These are phyloP conservation scores for Ophiosphaerella korrae DNA, from an alignment of 2,329 filamentous ascomycete genomes.

Conservation along the genomic window DNA sequence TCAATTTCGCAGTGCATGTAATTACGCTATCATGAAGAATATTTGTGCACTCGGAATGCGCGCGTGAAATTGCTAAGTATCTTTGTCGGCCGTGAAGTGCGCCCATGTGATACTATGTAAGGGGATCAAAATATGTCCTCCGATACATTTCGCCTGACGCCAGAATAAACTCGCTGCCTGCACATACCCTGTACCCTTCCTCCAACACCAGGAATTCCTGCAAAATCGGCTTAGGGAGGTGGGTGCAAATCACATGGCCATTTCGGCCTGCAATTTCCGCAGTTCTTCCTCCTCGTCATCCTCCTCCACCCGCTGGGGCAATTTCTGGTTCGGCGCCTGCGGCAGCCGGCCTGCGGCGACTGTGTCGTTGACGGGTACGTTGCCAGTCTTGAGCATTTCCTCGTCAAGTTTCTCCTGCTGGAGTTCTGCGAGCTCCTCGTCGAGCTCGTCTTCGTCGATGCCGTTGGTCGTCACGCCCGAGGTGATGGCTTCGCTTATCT, in stretches of 20 bases:
- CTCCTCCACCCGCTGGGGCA: constrained; percentile 60
- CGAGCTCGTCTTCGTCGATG: constrained; percentile 85
- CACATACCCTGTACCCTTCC: too few species aligned
- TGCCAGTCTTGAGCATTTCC: constrained; percentile 88
- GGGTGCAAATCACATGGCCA: constrained; percentile 74
- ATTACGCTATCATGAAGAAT: too few species aligned
- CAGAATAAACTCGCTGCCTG: too few species aligned
- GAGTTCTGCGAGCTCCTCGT: constrained; percentile 81
- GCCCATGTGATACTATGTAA: too few species aligned
- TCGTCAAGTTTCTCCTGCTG: constrained; percentile 94
- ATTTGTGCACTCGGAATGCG: too few species aligned
- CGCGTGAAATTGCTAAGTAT: too few species aligned
- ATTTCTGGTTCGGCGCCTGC: constrained; percentile 70
- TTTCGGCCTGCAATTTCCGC: constrained; percentile 90
- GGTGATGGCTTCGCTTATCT: constrained; percentile 87
- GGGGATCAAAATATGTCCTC: too few species aligned
- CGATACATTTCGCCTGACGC: too few species aligned
- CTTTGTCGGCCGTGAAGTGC: too few species aligned
- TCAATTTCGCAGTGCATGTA: too few species aligned
- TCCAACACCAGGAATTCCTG: too few species aligned
- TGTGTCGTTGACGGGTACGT: constrained; percentile 78
- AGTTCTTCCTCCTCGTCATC: constrained; percentile 97
- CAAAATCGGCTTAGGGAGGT: too few species aligned
- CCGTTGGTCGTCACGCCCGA: constrained; percentile 67
- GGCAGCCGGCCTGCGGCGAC: constrained; percentile 71